These are phyloP conservation scores for Spergularia bocconei DNA, from an alignment of 148 eudicot species.

Conservation along the genomic window DNA sequence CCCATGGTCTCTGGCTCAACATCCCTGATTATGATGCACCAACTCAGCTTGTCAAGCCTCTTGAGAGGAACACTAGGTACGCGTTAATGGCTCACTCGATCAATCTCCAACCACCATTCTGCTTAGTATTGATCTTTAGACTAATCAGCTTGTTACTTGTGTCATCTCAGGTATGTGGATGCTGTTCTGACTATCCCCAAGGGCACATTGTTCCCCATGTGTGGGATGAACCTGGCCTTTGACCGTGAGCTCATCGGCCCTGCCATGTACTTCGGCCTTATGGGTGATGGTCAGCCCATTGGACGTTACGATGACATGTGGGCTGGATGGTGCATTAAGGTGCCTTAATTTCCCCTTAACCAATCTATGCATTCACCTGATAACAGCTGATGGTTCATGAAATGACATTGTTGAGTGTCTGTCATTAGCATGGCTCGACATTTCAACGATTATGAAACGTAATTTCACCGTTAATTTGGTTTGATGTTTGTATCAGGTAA, in stretches of 20 bases:
- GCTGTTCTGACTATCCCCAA: slow-evolving; percentile 59
- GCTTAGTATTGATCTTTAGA: background rate
- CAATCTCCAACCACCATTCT: background rate
- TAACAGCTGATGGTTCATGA: no score
- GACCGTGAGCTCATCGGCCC: slow-evolving; percentile 64
- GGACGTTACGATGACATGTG: slow-evolving; percentile 74
- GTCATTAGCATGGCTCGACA: no score
- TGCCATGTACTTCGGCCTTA: slow-evolving; percentile 72
- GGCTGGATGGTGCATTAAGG: slow-evolving; percentile 70
- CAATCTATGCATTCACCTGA: background rate
- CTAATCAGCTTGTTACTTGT: background rate
- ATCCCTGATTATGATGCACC: slow-evolving; percentile 76
- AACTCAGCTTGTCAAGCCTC: slow-evolving; percentile 71
- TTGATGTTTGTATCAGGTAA: slow-evolving; percentile 32
- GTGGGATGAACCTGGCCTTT: slow-evolving; percentile 67
- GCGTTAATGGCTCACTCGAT: background rate
- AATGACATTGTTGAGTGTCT: background rate
- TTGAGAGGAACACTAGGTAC: slow-evolving; percentile 57
- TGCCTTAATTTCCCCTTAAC: background rate
- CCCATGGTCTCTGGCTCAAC: slow-evolving; percentile 70
- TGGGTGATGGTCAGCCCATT: slow-evolving; percentile 75
- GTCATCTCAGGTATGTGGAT: slow-evolving; percentile 50
- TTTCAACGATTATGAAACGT: background rate
- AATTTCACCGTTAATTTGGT: no score
- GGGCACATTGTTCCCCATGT: slow-evolving; percentile 66